A percentile compares a stretch with the other conserved stretches of the same genome.
Conservation (phyloP, 2,329 filamentous ascomycete genomes). For the Fusarium luffae region DNA sequence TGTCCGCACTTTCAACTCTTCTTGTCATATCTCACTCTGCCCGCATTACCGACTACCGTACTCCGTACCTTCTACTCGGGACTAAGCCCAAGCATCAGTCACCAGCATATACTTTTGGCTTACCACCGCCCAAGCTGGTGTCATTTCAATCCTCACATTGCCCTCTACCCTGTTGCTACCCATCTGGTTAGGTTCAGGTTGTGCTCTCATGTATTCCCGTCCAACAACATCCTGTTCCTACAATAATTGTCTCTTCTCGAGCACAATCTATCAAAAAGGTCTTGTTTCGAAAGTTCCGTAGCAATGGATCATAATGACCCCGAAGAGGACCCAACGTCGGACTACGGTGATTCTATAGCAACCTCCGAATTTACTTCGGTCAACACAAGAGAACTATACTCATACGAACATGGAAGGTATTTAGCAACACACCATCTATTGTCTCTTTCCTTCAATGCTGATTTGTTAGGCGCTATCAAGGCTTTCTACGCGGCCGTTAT, state of each 20-base stretch:
- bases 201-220: constrained; percentile 37
- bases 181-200: constrained; percentile 1
- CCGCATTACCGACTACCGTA: constrained; percentile 21
- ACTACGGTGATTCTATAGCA: constrained; percentile 53
- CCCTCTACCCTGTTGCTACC: constrained; percentile 10
- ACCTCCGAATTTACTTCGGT: constrained; percentile 57
- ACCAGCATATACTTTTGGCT: constrained; percentile 37
- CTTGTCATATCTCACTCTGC: constrained; percentile 21
- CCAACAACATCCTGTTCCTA: constrained; percentile 13
- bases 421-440: background rate
- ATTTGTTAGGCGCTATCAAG: constrained; percentile 59
- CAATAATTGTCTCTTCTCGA: constrained; percentile 20
- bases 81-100: constrained; percentile 28
- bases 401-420: constrained; percentile 54
- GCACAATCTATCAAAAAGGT: constrained; percentile 7
- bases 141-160: background rate
- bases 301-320: constrained; percentile 41
- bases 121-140: constrained; percentile 21
- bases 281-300: constrained; percentile 15
- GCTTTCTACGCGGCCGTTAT: constrained; percentile 59
- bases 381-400: constrained; percentile 50
- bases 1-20: background rate
- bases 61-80: constrained; percentile 40
- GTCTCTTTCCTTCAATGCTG: background rate
- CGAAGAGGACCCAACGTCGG: constrained; percentile 52